These are phyloP conservation scores for Tylopilus balloui DNA, from an alignment of 768 basidiomycete species.

Conservation along the genomic window DNA sequence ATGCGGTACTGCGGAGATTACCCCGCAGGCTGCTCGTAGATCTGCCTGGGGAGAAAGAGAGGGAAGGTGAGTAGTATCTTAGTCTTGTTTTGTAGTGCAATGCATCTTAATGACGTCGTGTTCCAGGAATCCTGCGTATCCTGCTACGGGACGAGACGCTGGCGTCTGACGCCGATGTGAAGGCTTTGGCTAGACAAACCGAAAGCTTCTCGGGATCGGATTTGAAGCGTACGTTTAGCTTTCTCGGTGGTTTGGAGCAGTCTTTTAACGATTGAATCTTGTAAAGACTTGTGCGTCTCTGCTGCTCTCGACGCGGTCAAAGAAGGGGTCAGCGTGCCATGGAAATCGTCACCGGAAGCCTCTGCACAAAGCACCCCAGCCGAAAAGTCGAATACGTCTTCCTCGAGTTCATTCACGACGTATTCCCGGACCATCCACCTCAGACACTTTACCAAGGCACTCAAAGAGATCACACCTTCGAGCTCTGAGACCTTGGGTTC, in stretches of 20 bases:
- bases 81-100: background rate
- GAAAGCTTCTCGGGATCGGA: constrained; percentile 93
- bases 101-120: constrained; percentile 3
- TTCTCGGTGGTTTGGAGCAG: background rate
- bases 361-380: background rate
- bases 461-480: constrained; percentile 87
- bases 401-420: constrained; percentile 4
- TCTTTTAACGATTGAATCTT: constrained; percentile 6
- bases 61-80: constrained; percentile 57
- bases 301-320: constrained; percentile 92
- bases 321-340: constrained; percentile 76
- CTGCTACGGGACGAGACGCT: constrained; percentile 77
- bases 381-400: constrained; percentile 1
- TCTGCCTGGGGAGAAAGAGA: constrained; percentile 80
- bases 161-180: constrained; percentile 57
- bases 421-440: constrained; percentile 41
- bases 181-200: constrained; percentile 61
- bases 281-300: constrained; percentile 82
- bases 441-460: constrained; percentile 76
- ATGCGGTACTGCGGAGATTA: constrained; percentile 85
- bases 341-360: constrained; percentile 38
- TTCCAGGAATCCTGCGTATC: constrained; percentile 80
- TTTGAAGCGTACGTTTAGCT: constrained; percentile 69
- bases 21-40: constrained; percentile 86
- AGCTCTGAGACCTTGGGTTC: constrained; percentile 78